Evolutionary conservation across 1,139 yeast species (phyloP).

Genomic region (Geotrichum cucujoidarum): DNA sequence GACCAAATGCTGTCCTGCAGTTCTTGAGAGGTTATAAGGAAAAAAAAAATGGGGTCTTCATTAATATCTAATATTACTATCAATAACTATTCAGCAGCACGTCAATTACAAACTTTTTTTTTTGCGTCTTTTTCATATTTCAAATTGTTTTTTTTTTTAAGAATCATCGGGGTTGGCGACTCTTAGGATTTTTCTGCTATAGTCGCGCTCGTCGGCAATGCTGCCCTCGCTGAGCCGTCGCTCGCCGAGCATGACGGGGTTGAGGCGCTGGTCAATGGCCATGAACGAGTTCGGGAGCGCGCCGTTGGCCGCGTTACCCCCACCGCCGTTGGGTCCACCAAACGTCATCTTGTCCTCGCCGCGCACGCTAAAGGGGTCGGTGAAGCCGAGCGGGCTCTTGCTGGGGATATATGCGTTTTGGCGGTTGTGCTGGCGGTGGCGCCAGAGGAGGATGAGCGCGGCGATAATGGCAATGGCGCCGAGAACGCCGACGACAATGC

Average conservation of each 20-base stretch:
- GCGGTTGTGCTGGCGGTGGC: slow-evolving; percentile 39
- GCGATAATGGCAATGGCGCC: slow-evolving; percentile 42
- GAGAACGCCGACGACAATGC: slow-evolving; percentile 34
- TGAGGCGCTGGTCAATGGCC: slow-evolving; percentile 62
- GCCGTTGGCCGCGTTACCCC: no score
- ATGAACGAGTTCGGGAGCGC: slow-evolving; percentile 33
- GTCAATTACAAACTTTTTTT: no score
- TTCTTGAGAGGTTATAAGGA: no score
- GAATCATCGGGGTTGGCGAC: slow-evolving; percentile 66
- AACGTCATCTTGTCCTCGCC: slow-evolving; percentile 9
- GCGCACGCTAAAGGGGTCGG: slow-evolving; percentile 10
- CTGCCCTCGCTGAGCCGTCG: slow-evolving; percentile 70
- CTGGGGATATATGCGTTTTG: slow-evolving; percentile 40
- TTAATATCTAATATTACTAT: no score
- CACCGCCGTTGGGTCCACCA: background rate
- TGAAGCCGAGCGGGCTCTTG: slow-evolving; percentile 6
- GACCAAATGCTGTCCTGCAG: slow-evolving; percentile 34
- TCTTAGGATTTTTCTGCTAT: slow-evolving; percentile 63
- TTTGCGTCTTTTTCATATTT: background rate
- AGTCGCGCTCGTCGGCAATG: slow-evolving; percentile 73
- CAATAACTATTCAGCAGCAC: no score
- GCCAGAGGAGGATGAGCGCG: slow-evolving; percentile 44
- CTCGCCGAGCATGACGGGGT: slow-evolving; percentile 68
- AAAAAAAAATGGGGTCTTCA: no score
- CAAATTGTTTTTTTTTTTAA: background rate